Percentiles rank a stretch among this genome's conserved stretches.
These are phyloP conservation scores for Metarhizium brunneum DNA, from an alignment of 2,329 filamentous ascomycete genomes.

Conservation along the genomic window DNA sequence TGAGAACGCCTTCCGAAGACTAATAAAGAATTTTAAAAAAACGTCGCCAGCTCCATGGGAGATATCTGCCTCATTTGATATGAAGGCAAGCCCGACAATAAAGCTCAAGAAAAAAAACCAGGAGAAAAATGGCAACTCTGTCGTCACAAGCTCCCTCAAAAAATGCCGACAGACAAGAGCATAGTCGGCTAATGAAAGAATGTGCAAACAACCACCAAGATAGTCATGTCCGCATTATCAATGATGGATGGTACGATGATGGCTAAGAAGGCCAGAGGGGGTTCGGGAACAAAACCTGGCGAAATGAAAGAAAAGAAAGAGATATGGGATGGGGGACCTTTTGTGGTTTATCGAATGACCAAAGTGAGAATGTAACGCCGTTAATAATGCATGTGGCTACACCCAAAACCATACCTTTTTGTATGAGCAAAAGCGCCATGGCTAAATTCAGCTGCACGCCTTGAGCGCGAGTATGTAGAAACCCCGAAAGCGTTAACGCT, in stretches of 20 bases:
- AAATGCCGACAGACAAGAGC: not conserved
- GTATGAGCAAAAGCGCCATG: conserved; percentile 11
- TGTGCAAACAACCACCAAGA: not conserved
- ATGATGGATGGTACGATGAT: not conserved
- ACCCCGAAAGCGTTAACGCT: not conserved
- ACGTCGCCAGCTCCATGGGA: not conserved
- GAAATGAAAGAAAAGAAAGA: not conserved
- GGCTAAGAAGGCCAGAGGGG: not conserved
- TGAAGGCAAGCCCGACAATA: not conserved
- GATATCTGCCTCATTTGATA: not conserved
- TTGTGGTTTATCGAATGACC: conserved; percentile 9
- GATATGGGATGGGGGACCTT: conserved; percentile 4
- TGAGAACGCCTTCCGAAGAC: not conserved
- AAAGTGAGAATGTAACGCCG: conserved; percentile 22
- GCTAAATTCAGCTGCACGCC: conserved; percentile 1
- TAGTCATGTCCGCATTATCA: not conserved
- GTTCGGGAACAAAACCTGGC: not conserved
- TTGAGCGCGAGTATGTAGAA: not conserved
- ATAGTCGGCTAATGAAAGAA: not conserved
- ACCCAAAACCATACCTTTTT: conserved; percentile 18
- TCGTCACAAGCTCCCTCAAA: not conserved
- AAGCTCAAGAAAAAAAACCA: not conserved
- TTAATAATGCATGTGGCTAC: conserved; percentile 28
- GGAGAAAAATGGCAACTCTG: not conserved
- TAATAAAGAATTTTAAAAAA: not conserved